Percentiles rank a stretch among this genome's conserved stretches.
These are phyloP conservation scores for Hymenoscyphus linearis DNA, from an alignment of 2,329 filamentous ascomycete genomes.

Conservation along the genomic window DNA sequence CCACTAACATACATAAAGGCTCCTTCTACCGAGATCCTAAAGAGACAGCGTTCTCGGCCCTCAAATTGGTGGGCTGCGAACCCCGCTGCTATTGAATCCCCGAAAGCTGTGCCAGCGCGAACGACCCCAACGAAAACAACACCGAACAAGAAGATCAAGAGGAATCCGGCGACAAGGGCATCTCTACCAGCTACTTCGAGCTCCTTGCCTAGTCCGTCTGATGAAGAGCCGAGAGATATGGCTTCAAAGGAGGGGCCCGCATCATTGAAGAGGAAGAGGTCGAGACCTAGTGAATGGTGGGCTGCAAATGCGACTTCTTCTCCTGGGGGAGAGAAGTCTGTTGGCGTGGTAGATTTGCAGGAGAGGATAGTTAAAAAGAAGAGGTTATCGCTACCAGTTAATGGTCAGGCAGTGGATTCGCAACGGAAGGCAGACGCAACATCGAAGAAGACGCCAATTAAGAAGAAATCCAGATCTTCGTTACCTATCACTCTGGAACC, in stretches of 20 bases:
- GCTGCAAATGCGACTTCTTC: not conserved
- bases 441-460: not conserved
- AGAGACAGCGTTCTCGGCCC: slow-evolving; percentile 12
- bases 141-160: not conserved
- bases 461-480: not conserved
- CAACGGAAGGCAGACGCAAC: not conserved
- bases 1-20: not conserved
- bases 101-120: not conserved
- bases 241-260: not conserved
- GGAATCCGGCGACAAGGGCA: not conserved
- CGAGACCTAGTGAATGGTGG: not conserved
- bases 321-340: not conserved
- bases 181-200: not conserved
- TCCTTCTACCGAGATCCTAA: slow-evolving; percentile 1
- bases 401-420: not conserved
- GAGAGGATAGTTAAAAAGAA: not conserved
- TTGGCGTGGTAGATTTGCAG: not conserved
- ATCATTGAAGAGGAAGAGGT: not conserved
- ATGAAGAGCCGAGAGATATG: not conserved
- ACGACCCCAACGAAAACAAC: not conserved
- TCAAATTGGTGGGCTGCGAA: slow-evolving; percentile 15
- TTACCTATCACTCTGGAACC: not conserved
- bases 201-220: not conserved
- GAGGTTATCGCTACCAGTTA: not conserved
- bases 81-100: not conserved